Base-by-base conservation (phyloP, 805 yeast species). In the Suhomyces sp. region DNA sequence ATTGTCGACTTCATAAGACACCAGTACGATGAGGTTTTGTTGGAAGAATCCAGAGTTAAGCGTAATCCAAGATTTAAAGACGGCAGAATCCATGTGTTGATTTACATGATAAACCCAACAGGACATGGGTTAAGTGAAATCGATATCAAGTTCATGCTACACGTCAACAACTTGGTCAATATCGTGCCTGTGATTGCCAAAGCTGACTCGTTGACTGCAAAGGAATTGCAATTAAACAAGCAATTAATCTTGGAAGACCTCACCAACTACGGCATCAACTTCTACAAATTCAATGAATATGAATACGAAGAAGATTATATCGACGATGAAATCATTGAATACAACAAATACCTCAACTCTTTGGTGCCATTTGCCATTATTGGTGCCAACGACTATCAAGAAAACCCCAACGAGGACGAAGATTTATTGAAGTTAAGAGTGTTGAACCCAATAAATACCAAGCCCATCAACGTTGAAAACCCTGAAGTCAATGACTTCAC, bases 11-110 rank as follows among this genome's bases (percentile, higher is more conserved):
- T 86, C 64, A 76, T 88, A 56, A 85, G 88, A 65, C 90, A 87
- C 62, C 94, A 88, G 67, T 88, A 85, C 68, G 96, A 88, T 67
- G 94, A 88, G 64, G 88, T 88, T 36, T 73, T 88, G 57, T 79
- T 88, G 57, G 96, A 88, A 66, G 96, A 88, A 64, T 82, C 88
- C 53, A 80, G 91, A 58, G 88, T 88, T 45, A 86, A 88, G 73
- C 81, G 96, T 77, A 88, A 88, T 61, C 96, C 96, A 27, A 74
- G 96, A 52, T 88, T 88, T 67, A 87, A 86, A 66, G 96, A 88
- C 63, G 89, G 92, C 13, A 78, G 96, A 63, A 88, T 88, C 46
- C 96, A 88, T 64, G 86, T 81, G 22, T 69, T 76, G 60, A 60
- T 76, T 46, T 76, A 76, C 63, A 60, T 76, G 75, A 71, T 76